Base-by-base conservation (phyloP, 768 basidiomycete genomes). In the Guyanaporus albipodus region DNA sequence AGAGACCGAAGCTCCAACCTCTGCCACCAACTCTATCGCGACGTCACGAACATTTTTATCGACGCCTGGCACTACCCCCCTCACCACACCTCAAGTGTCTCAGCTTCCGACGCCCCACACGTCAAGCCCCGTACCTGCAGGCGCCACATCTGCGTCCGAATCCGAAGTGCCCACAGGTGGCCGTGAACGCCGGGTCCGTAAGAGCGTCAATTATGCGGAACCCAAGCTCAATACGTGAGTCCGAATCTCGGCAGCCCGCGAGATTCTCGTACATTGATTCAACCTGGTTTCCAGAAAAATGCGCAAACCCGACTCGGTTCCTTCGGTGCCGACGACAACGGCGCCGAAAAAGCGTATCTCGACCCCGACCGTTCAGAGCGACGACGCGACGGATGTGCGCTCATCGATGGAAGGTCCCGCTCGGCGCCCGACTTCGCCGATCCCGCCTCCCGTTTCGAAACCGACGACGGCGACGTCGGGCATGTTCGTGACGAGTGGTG, bases 171-270 rank as follows among this genome's bases (percentile, higher is more conserved):
- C 58, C 27, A 48, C 32, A 27, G 61, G 58, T 44, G 54, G 73
- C 57, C 64, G 80, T 59, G 60, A 78, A 76, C 67, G 83, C 75
- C 70, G 77, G 41, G 63, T 74, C 17, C 75, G 90, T 38, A 91
- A 85, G 69, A 90, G 89, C 55, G 71, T 92, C 38, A 91, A 91
- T 62, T 91, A 92, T 54, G 73, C 89, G 0, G 90, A 92, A 60
- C 90, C 90, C 10, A 92, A 91, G 61, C 74, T 92, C 19, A 91
- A 91, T 63, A 91, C 87, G 87, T 88, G 61, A 42, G 82, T 79
- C 33, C 24, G 36, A 22, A 12, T 32, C 27, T 42, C 31, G 15
- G 31, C 11, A 10, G 33, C 44, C 39, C 41, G 21, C 33, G 34
- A 37, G 41, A 26, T 33, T 18, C 15, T 31, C 23, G 10, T 50